Conservation (phyloP, 306 rosid genomes). For the Cucurbita moschata region DNA sequence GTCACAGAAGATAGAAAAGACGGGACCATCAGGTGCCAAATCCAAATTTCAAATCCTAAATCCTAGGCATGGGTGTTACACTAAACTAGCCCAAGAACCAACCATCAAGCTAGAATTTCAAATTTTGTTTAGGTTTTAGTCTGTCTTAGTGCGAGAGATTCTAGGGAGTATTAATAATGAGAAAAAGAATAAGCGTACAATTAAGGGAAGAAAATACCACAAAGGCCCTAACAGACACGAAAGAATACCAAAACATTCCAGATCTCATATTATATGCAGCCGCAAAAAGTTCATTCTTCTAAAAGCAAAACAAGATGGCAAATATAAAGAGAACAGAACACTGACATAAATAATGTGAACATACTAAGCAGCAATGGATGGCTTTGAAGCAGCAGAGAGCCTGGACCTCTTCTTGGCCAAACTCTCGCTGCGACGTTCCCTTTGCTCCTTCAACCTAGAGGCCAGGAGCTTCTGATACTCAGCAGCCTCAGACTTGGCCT, state of each 20-base stretch:
- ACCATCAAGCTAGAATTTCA: too few relatives aligned
- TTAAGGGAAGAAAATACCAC: too few relatives aligned
- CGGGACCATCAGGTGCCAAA: too few relatives aligned
- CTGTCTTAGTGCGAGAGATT: too few relatives aligned
- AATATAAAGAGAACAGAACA: neutral
- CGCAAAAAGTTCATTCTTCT: neutral
- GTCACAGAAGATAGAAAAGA: too few relatives aligned
- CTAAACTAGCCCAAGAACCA: too few relatives aligned
- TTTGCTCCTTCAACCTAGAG: conserved; percentile 44
- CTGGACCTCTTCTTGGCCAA: conserved; percentile 50
- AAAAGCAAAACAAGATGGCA: neutral
- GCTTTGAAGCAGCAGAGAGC: conserved; percentile 43
- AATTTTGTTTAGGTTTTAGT: too few relatives aligned
- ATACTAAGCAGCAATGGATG: conserved; percentile 25
- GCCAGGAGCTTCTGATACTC: conserved; percentile 52
- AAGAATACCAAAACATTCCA: neutral
- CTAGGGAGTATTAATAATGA: too few relatives aligned
- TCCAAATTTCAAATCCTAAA: too few relatives aligned
- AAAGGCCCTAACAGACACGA: too few relatives aligned
- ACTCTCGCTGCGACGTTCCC: conserved; percentile 47
- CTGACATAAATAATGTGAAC: neutral
- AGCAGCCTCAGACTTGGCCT: conserved; percentile 40
- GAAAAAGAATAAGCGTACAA: too few relatives aligned
- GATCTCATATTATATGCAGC: neutral
- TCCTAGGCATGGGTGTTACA: too few relatives aligned